Evolutionary conservation across 2,329 filamentous ascomycete species (phyloP).

Genomic region (Fusarium chlamydosporum): DNA sequence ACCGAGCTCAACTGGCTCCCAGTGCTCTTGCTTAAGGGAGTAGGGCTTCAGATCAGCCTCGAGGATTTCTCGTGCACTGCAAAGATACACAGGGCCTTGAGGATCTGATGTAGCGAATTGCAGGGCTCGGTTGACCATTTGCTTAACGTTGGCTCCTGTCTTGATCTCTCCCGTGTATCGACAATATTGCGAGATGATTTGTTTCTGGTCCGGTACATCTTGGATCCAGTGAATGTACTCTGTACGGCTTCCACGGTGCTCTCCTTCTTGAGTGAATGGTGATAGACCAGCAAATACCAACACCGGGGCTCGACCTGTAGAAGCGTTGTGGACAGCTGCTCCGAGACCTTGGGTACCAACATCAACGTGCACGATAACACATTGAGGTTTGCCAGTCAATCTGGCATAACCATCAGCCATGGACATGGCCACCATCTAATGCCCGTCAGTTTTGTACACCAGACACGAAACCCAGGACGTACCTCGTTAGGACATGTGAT

Average conservation of each 20-base stretch:
- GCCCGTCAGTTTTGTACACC: constrained; percentile 16
- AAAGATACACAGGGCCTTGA: constrained; percentile 83
- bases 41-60: constrained; percentile 86
- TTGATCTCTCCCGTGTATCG: constrained; percentile 87
- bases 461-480: constrained; percentile 27
- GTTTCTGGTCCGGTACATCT: constrained; percentile 84
- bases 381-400: constrained; percentile 78
- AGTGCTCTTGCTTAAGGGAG: constrained; percentile 75
- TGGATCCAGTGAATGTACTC: constrained; percentile 92
- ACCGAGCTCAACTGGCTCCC: constrained; percentile 78
- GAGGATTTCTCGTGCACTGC: constrained; percentile 84
- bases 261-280: constrained; percentile 82
- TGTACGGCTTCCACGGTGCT: constrained; percentile 81
- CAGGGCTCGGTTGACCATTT: constrained; percentile 87
- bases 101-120: constrained; percentile 85
- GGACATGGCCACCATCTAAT: constrained; percentile 84
- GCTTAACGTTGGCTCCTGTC: constrained; percentile 87
- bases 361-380: constrained; percentile 84
- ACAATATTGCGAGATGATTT: constrained; percentile 87
- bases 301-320: constrained; percentile 79
- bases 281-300: constrained; percentile 84
- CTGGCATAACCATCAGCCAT: constrained; percentile 87
- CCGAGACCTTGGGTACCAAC: constrained; percentile 85
- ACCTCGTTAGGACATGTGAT: constrained; percentile 87
- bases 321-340: constrained; percentile 84